These are phyloP conservation scores for Chalciporus chontae DNA, from an alignment of 768 basidiomycete species.

Conservation along the genomic window DNA sequence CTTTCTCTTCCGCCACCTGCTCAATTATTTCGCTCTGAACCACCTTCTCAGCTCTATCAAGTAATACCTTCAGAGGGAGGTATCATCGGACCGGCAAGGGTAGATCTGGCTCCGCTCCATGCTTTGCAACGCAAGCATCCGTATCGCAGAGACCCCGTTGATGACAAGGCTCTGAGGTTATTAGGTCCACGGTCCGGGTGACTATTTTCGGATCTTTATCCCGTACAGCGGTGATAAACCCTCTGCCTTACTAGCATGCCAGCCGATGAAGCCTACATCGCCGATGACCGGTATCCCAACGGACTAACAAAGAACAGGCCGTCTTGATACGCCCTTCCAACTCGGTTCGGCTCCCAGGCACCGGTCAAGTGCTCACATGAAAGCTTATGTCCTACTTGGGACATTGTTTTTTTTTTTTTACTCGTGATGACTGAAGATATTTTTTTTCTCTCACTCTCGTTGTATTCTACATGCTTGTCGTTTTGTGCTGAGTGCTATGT, in stretches of 20 bases:
- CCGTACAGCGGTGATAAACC: slow-evolving; percentile 21
- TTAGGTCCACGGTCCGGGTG: slow-evolving; percentile 38
- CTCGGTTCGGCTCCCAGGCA: background rate
- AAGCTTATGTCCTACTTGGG: background rate
- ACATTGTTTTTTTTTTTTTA: background rate
- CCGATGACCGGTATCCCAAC: slow-evolving; percentile 2
- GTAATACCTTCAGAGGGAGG: slow-evolving; percentile 22
- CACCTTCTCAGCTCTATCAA: slow-evolving; percentile 28
- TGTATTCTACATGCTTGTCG: slow-evolving; percentile 17
- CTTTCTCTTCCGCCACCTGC: slow-evolving; percentile 33
- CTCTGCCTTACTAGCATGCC: slow-evolving; percentile 13
- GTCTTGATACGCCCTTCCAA: background rate
- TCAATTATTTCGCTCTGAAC: slow-evolving; percentile 27
- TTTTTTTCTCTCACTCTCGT: slow-evolving; percentile 3
- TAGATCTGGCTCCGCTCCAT: slow-evolving; percentile 56
- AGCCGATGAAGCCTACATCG: slow-evolving; percentile 8
- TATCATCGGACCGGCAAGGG: slow-evolving; percentile 26
- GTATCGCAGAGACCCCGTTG: slow-evolving; percentile 57
- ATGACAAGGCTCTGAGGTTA: slow-evolving; percentile 58
- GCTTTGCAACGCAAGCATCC: slow-evolving; percentile 51
- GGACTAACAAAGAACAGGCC: slow-evolving; percentile 2
- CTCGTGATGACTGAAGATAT: background rate
- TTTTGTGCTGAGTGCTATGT: slow-evolving; percentile 6
- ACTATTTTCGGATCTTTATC: slow-evolving; percentile 25
- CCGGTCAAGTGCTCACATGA: background rate